phyloP scores from a whole-genome alignment of 805 yeast genomes.

The Lipomyces yamanashiensis region DNA sequence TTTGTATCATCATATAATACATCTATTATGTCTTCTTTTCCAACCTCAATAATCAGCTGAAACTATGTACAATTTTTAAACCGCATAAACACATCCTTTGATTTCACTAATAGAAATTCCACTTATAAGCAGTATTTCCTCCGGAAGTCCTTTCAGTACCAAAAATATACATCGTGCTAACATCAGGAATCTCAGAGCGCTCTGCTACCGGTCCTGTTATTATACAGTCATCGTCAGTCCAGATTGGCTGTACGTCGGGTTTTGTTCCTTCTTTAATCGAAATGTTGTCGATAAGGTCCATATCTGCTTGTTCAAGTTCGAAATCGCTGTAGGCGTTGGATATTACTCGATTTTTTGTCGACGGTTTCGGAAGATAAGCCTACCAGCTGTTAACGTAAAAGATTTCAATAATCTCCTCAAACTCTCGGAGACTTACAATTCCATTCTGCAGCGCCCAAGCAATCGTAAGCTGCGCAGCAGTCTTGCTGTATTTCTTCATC shows the following conservation, averaged over 20 bases:
- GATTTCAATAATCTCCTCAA: background rate
- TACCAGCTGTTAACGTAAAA: background rate
- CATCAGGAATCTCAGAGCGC: background rate
- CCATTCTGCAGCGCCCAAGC: constrained; percentile 67
- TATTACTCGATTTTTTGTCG: constrained; percentile 64
- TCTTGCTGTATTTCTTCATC: constrained; percentile 59
- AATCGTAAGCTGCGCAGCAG: constrained; percentile 58
- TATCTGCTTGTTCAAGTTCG: constrained; percentile 51
- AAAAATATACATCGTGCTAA: background rate
- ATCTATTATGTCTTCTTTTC: background rate
- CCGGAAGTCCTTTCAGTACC: background rate
- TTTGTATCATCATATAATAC: background rate
- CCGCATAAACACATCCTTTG: background rate
- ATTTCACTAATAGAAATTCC: constrained; percentile 1
- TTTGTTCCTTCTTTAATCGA: background rate
- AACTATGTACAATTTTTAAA: background rate
- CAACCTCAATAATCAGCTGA: background rate
- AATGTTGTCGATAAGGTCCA: constrained; percentile 37
- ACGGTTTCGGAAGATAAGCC: constrained; percentile 68
- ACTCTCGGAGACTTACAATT: constrained; percentile 55
- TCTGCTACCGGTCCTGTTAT: background rate
- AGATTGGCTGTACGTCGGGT: background rate
- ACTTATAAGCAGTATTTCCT: background rate
- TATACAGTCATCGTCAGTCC: background rate
- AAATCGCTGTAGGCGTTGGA: constrained; percentile 48